Evolutionary conservation across 2,329 filamentous ascomycete species (phyloP).

Genomic region (Trichothecium sympodiale): DNA sequence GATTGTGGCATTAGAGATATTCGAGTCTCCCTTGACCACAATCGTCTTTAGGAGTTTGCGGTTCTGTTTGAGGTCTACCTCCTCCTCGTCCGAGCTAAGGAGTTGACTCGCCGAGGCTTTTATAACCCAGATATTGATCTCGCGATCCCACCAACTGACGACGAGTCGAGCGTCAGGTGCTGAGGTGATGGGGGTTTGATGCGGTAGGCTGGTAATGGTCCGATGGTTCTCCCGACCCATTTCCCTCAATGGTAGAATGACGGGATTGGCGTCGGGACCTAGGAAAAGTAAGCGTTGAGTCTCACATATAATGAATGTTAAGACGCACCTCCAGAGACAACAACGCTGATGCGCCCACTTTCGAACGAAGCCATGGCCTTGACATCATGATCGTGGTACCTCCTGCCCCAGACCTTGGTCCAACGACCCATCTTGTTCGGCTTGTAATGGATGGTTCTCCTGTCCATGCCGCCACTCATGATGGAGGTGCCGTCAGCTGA

Average conservation of each 20-base stretch:
- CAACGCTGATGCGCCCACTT: constrained; percentile 67
- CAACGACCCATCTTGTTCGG: constrained; percentile 57
- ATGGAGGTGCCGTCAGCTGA: constrained; percentile 73
- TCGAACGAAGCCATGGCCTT: constrained; percentile 91
- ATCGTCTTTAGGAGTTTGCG: constrained; percentile 61
- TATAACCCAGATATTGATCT: constrained; percentile 71
- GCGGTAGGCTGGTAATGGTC: constrained; percentile 72
- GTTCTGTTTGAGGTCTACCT: constrained; percentile 36
- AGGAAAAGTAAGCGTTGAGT: background rate
- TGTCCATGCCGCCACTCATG: constrained; percentile 85
- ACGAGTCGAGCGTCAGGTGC: constrained; percentile 65
- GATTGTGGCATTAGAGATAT: constrained; percentile 65
- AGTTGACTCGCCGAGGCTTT: constrained; percentile 34
- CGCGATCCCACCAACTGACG: constrained; percentile 85
- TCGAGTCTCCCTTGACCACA: constrained; percentile 62
- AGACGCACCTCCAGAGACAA: constrained; percentile 75
- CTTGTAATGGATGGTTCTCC: constrained; percentile 74
- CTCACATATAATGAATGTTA: background rate
- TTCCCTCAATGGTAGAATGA: constrained; percentile 65
- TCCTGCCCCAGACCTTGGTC: constrained; percentile 74
- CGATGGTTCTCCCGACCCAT: constrained; percentile 75
- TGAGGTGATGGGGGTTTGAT: constrained; percentile 61
- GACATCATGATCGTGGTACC: constrained; percentile 89
- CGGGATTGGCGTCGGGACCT: constrained; percentile 79
- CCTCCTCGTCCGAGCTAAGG: constrained; percentile 25